A percentile compares a stretch with the other conserved stretches of the same genome.
Evolutionary conservation across 371 early-diverging fungal genomes (phyloP).

Genomic region (Lichtheimia corymbifera): DNA sequence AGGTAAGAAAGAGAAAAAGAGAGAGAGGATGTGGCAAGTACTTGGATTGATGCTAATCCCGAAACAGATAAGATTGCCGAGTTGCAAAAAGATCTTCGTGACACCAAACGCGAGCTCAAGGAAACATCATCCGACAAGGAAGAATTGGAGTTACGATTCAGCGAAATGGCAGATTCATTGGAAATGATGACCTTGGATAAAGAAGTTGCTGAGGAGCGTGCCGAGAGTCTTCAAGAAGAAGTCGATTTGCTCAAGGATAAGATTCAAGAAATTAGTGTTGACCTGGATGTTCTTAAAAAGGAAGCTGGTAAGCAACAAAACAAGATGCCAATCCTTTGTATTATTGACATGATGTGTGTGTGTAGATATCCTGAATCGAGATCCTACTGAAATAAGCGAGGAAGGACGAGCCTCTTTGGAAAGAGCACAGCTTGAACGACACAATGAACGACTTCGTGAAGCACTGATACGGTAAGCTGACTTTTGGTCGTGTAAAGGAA

Average conservation of each 20-base stretch:
- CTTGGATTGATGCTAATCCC: too few relatives aligned
- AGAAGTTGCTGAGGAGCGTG: constrained; percentile 90
- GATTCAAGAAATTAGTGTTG: constrained; percentile 77
- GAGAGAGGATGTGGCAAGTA: too few relatives aligned
- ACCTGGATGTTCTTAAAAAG: constrained; percentile 68
- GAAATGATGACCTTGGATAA: constrained; percentile 90
- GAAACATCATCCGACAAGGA: constrained; percentile 65
- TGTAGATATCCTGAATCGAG: constrained; percentile 40
- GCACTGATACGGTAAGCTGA: constrained; percentile 69
- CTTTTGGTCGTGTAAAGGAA: not conserved
- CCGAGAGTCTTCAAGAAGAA: constrained; percentile 79
- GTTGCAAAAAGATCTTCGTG: constrained; percentile 74
- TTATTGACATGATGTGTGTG: not conserved
- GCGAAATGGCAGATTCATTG: constrained; percentile 73
- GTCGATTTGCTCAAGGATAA: constrained; percentile 76
- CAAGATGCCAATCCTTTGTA: not conserved
- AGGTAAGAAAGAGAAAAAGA: constrained; percentile 17
- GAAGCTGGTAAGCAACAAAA: constrained; percentile 47
- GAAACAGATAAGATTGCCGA: constrained; percentile 61
- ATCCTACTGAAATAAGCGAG: constrained; percentile 27
- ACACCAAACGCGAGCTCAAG: constrained; percentile 60
- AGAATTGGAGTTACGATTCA: constrained; percentile 62
- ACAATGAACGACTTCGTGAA: constrained; percentile 87
- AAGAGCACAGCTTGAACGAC: constrained; percentile 69
- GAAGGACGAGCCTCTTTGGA: constrained; percentile 58